A percentile compares a stretch with the other conserved stretches of the same genome.
Conservation (phyloP, 352 stramenopile genomes). For the Phytophthora niederhauseri region DNA sequence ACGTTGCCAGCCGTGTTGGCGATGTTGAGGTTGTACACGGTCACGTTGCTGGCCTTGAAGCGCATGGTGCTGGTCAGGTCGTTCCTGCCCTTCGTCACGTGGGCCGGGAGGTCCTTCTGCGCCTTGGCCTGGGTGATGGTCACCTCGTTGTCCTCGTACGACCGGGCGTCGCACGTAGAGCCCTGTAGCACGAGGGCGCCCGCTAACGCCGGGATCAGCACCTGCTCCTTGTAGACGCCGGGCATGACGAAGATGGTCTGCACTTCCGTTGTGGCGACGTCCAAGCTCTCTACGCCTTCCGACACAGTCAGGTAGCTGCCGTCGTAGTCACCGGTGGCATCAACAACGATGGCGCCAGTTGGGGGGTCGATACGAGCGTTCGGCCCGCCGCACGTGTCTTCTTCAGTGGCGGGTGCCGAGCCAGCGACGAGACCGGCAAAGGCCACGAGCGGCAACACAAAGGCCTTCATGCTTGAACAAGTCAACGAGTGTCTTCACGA, state of each 20-base stretch:
- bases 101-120: slow-evolving; percentile 21
- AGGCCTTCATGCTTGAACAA: neutral
- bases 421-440: slow-evolving; percentile 5
- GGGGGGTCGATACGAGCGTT: slow-evolving; percentile 18
- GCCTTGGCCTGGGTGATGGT: slow-evolving; percentile 19
- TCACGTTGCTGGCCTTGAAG: slow-evolving; percentile 27
- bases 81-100: slow-evolving; percentile 16
- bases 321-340: slow-evolving; percentile 21
- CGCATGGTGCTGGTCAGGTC: slow-evolving; percentile 23
- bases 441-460: slow-evolving; percentile 9
- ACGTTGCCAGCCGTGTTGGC: slow-evolving; percentile 26
- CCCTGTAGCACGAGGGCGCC: slow-evolving; percentile 21
- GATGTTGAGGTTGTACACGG: slow-evolving; percentile 32
- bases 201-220: slow-evolving; percentile 9
- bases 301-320: slow-evolving; percentile 17
- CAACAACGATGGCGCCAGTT: slow-evolving; percentile 17
- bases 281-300: slow-evolving; percentile 12
- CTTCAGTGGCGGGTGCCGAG: neutral
- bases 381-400: slow-evolving; percentile 3
- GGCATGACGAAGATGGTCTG: slow-evolving; percentile 28
- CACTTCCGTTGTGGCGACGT: slow-evolving; percentile 4
- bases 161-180: slow-evolving; percentile 19
- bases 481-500: neutral
- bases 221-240: slow-evolving; percentile 25
- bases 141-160: slow-evolving; percentile 26